phyloP scores from a whole-genome alignment of 495 filamentous ascomycete species.

The Cladorrhinum samala region DNA sequence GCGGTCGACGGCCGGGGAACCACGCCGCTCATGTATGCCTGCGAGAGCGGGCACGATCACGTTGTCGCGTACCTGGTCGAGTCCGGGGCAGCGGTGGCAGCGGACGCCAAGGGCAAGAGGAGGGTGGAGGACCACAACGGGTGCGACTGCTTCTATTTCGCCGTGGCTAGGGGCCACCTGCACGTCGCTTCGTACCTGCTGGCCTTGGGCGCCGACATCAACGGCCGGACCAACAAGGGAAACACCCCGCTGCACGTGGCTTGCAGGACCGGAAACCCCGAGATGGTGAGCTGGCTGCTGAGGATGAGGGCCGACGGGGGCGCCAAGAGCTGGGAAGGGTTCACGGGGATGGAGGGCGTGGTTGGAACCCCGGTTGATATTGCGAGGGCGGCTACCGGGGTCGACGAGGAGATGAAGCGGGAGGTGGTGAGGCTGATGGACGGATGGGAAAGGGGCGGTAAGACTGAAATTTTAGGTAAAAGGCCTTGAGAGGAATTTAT shows the following conservation, averaged over 20 bases:
- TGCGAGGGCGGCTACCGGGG: constrained; percentile 5
- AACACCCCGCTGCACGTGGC: constrained; percentile 14
- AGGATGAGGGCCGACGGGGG: constrained; percentile 11
- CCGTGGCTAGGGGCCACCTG: constrained; percentile 7
- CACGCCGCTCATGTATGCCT: constrained; percentile 12
- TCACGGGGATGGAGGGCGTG: constrained; percentile 4
- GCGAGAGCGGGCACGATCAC: constrained; percentile 2
- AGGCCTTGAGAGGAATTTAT: too few relatives aligned
- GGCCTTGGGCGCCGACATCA: constrained; percentile 8
- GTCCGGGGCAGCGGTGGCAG: background rate
- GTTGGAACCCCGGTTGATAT: constrained; percentile 8
- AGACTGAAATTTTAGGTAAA: too few relatives aligned
- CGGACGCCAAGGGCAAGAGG: background rate
- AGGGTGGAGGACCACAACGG: background rate
- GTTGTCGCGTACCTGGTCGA: constrained; percentile 4
- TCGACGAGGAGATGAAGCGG: too few relatives aligned
- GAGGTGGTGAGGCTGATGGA: too few relatives aligned
- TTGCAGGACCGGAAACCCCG: constrained; percentile 4
- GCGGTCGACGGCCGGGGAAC: background rate
- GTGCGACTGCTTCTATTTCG: constrained; percentile 10
- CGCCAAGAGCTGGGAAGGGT: background rate
- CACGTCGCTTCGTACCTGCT: constrained; percentile 5
- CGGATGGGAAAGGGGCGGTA: too few relatives aligned
- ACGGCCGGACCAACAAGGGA: background rate
- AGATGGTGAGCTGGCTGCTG: constrained; percentile 14